These are phyloP conservation scores for Forsythia viridissima DNA, from an alignment of 257 asterid genomes.

Conservation along the genomic window DNA sequence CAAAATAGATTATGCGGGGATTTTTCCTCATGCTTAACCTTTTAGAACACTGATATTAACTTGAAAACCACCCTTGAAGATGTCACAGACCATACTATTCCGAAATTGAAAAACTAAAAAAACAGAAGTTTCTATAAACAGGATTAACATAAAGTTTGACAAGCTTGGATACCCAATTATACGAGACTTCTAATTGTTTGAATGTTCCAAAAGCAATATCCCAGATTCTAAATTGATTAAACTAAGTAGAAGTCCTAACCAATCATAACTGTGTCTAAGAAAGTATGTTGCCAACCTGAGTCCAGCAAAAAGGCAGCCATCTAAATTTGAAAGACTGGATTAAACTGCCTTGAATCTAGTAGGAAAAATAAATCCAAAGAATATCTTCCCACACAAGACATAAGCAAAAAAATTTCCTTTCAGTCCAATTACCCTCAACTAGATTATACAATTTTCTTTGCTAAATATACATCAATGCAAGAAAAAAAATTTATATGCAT, in stretches of 20 bases:
- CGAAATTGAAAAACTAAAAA: background rate
- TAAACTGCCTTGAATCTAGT: background rate
- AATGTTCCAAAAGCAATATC: conserved; percentile 3
- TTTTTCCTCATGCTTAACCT: no score
- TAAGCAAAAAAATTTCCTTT: conserved; percentile 14
- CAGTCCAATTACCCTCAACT: conserved; percentile 10
- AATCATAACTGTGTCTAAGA: background rate
- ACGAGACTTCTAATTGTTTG: background rate
- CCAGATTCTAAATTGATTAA: conserved; percentile 5
- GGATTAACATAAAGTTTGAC: background rate
- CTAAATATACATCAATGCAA: conserved; percentile 9
- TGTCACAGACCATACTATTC: background rate
- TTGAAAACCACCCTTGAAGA: background rate
- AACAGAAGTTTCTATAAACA: background rate
- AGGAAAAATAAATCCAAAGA: background rate
- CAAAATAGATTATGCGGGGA: no score
- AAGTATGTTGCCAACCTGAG: conserved; percentile 10
- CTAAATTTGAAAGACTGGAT: conserved; percentile 2
- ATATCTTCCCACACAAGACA: conserved; percentile 12
- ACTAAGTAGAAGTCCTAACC: conserved; percentile 8
- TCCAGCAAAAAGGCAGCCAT: conserved; percentile 10
- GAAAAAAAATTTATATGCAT: conserved; percentile 34
- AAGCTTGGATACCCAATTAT: background rate
- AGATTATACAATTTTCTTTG: conserved; percentile 6
- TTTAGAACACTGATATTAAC: no score